phyloP scores from a whole-genome alignment of 257 asterid genomes.

The Ehretia macrophylla region DNA sequence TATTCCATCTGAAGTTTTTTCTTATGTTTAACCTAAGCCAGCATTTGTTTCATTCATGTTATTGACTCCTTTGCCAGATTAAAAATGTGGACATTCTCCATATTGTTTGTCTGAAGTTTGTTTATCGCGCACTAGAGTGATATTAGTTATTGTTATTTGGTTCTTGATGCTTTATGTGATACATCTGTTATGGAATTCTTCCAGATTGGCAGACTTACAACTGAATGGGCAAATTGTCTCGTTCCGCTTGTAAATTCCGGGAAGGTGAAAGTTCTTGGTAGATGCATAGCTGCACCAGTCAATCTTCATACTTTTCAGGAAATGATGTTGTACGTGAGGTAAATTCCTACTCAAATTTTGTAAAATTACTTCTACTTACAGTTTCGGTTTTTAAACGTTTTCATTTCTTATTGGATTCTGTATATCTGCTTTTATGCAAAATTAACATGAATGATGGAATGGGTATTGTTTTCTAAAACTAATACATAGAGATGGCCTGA shows the following conservation, averaged over 20 bases:
- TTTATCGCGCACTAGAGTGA: neutral
- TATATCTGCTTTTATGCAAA: neutral
- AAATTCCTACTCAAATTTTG: slow-evolving; percentile 6
- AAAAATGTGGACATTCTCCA: neutral
- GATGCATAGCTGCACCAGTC: slow-evolving; percentile 69
- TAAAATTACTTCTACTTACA: neutral
- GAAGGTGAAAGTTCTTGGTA: slow-evolving; percentile 75
- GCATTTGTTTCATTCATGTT: neutral
- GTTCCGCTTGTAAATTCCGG: slow-evolving; percentile 75
- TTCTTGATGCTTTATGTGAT: neutral
- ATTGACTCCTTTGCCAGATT: neutral
- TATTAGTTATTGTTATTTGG: neutral
- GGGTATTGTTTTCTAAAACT: neutral
- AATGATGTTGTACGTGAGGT: slow-evolving; percentile 80
- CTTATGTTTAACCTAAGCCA: neutral
- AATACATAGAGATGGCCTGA: neutral
- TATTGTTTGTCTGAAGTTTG: neutral
- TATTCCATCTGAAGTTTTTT: neutral
- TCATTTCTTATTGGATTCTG: neutral
- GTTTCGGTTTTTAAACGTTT: too few species aligned
- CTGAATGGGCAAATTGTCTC: slow-evolving; percentile 90
- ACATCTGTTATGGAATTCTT: neutral
- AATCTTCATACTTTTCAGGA: slow-evolving; percentile 69
- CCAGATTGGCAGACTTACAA: slow-evolving; percentile 85
- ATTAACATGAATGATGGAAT: neutral